Conservation (phyloP, 371 early-diverging fungal species). For the Actinomortierella ambigua region DNA sequence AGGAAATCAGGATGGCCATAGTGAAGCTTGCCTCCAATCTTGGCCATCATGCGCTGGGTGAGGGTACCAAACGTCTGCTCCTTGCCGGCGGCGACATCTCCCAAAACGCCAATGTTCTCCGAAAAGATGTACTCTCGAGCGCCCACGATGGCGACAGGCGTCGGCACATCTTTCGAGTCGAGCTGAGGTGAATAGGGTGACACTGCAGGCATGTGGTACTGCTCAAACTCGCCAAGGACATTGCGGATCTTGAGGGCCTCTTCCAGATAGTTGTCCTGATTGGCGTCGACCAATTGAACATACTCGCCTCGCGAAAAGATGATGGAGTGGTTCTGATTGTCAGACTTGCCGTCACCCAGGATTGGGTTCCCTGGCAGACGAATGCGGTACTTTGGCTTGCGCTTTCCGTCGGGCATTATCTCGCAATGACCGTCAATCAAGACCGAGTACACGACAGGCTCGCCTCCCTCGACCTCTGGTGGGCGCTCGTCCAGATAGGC, state of each 20-base stretch:
- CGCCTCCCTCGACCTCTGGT: conserved; percentile 55
- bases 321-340: conserved; percentile 89
- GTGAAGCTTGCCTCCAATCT: conserved; percentile 83
- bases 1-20: conserved; percentile 95
- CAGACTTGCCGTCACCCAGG: conserved; percentile 90
- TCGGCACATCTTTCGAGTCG: conserved; percentile 46
- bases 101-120: conserved; percentile 86
- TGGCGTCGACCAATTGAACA: conserved; percentile 86
- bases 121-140: conserved; percentile 92
- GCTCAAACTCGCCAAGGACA: conserved; percentile 87
- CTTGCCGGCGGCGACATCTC: conserved; percentile 92
- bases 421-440: conserved; percentile 80
- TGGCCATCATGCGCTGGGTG: conserved; percentile 87
- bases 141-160: conserved; percentile 91
- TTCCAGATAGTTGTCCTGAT: conserved; percentile 92
- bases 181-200: conserved; percentile 72
- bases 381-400: conserved; percentile 76
- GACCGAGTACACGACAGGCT: conserved; percentile 67
- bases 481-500: conserved; percentile 80
- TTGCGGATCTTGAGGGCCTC: conserved; percentile 90
- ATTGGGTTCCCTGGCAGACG: conserved; percentile 89
- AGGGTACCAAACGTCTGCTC: conserved; percentile 91
- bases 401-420: conserved; percentile 64
- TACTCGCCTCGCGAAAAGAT: conserved; percentile 90
- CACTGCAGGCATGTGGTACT: conserved; percentile 62